phyloP scores from a whole-genome alignment of 345 rosid species.

The Balakata baccata region DNA sequence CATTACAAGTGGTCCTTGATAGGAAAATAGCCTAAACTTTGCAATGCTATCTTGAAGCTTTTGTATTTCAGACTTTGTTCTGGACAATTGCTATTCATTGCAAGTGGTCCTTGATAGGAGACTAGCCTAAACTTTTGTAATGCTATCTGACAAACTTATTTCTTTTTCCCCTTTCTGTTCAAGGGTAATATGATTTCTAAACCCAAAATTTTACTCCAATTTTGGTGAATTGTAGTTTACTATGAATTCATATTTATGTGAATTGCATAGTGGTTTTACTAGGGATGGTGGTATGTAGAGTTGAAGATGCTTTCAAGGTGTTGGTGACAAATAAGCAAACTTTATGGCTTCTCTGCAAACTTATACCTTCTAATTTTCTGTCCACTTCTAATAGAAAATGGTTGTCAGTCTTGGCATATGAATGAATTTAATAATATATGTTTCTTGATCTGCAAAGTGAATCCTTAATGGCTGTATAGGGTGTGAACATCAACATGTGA shows the following conservation, averaged over 20 bases:
- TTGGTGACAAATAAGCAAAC: neutral
- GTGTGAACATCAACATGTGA: neutral
- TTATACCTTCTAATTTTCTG: neutral
- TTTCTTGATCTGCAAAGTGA: neutral
- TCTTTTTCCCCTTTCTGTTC: neutral
- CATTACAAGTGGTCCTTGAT: neutral
- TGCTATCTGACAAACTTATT: neutral
- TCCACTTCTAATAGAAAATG: neutral
- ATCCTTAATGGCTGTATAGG: neutral
- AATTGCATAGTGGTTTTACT: too few species aligned
- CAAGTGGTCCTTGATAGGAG: too few species aligned
- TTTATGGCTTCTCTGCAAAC: neutral
- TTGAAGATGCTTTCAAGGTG: neutral
- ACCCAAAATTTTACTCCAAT: too few species aligned
- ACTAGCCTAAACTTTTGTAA: neutral
- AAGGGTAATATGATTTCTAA: too few species aligned
- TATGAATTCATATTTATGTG: neutral
- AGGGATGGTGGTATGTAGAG: too few species aligned
- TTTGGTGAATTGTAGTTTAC: neutral
- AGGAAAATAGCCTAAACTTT: neutral
- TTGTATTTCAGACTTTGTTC: too few species aligned
- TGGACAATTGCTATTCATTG: too few species aligned
- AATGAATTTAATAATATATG: neutral
- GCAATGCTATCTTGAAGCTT: too few species aligned
- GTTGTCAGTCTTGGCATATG: too few species aligned